Evolutionary conservation across 305 asterid species (phyloP), one percentile per base, ranked within the genome.

Genomic region (Solanum aculeatissimum): DNA sequence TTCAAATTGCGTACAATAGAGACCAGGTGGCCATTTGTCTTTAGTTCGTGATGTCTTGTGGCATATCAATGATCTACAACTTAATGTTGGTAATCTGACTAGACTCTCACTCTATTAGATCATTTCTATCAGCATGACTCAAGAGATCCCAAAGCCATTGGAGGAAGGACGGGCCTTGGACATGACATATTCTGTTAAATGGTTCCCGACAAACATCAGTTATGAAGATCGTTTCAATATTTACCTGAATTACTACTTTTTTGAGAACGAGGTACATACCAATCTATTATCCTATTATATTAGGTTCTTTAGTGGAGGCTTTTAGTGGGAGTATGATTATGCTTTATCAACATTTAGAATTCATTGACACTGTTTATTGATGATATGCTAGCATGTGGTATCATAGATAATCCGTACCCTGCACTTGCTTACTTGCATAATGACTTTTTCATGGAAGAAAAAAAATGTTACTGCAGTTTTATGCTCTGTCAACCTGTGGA

Each of bases 171-270:
- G 93, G 47, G 54, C 84, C 47, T 69, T 94, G 89, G 93, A 90
- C 15, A 90, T 94, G 97, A 92, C 95, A 27, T 94, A 94, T 85
- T 85, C 90, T 53, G 72, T 88, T 25, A 80, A 53, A 51, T 88
- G 88, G 88, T 58, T 51, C 68, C 89, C 91, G 45, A 92, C 95
- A 47, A 89, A 91, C 49, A 83, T 89, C 65, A 89, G 95, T 4
- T 94, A 86, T 92, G 96, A 92, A 29, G 93, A 91, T 74, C 97
- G 97, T 80, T 94, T 92, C 83, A 94, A 91, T 89, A 90, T 94
- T 63, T 94, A 94, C 86, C 91, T 94, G 85, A 87, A 94, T 86
- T 87, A 92, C 86, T 93, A 94, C 51, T 94, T 94, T 82, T 94
- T 94, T 82, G 96, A 94, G 93, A 96, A 94, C 80, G 90, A 94